Conservation (phyloP, 2,329 filamentous ascomycete genomes). For the Fusarium citri region DNA sequence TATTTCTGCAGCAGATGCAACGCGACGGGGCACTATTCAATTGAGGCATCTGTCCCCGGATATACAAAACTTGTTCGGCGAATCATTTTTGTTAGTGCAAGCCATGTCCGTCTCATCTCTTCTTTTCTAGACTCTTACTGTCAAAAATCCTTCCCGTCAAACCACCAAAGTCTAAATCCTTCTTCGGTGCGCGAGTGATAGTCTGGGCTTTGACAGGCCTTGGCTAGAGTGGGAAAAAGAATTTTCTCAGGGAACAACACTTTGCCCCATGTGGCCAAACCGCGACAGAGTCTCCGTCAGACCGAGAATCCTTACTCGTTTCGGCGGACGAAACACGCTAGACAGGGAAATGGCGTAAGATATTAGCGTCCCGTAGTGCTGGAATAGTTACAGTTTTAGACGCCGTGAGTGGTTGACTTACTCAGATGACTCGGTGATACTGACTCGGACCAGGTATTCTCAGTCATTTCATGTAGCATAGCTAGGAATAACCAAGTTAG, state of each 20-base stretch:
- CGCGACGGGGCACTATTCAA: neutral
- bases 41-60: neutral
- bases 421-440: neutral
- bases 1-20: neutral
- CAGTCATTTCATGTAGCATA: neutral
- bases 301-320: neutral
- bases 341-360: neutral
- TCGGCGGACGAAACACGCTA: neutral
- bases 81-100: neutral
- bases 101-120: neutral
- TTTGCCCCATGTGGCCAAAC: neutral
- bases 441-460: neutral
- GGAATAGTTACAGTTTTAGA: neutral
- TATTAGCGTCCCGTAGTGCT: neutral
- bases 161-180: neutral
- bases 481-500: neutral
- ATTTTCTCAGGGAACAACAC: neutral
- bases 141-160: slow-evolving; percentile 1
- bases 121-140: neutral
- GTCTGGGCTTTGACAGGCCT: neutral
- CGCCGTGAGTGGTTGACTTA: neutral
- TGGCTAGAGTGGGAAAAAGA: neutral
- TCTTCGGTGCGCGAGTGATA: neutral
- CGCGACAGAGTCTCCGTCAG: neutral
- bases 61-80: neutral